Evolutionary conservation across 192 early-diverging fungal species (phyloP).

Genomic region (Backusella liffmaniae): DNA sequence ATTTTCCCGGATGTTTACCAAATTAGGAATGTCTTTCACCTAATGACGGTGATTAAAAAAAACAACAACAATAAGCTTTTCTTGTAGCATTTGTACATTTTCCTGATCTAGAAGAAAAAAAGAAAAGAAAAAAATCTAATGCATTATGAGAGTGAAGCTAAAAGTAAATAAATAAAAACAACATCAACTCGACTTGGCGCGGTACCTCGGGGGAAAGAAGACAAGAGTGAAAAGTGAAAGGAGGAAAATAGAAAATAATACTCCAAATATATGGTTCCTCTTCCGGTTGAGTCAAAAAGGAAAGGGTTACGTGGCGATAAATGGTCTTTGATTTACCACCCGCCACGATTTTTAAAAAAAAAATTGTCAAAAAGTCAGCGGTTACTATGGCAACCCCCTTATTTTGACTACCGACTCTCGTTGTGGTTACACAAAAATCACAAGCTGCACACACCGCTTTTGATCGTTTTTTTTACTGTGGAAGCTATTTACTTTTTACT

Average conservation of each 20-base stretch:
- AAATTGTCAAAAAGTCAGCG: not conserved
- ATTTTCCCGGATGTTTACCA: not conserved
- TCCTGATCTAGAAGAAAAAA: not conserved
- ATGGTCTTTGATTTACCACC: not conserved
- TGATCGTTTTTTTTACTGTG: too few relatives aligned
- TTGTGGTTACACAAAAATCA: too few relatives aligned
- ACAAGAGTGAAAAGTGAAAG: not conserved
- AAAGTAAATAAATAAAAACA: not conserved
- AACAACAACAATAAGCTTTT: not conserved
- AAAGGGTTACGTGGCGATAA: not conserved
- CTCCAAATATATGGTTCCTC: not conserved
- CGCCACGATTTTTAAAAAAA: not conserved
- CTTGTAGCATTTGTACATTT: not conserved
- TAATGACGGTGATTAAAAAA: not conserved
- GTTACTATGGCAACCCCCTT: not conserved
- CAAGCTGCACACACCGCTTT: too few relatives aligned
- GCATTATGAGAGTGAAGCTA: not conserved
- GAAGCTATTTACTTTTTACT: too few relatives aligned
- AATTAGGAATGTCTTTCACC: not conserved
- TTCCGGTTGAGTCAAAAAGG: constrained; percentile 7
- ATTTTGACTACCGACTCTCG: too few relatives aligned
- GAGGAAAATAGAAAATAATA: not conserved
- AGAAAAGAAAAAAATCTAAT: not conserved
- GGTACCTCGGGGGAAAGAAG: not conserved
- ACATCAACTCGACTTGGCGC: not conserved